Percentiles rank a stretch among this genome's conserved stretches.
Evolutionary conservation across 352 stramenopile species (phyloP).

Genomic region (Phytophthora sp.): DNA sequence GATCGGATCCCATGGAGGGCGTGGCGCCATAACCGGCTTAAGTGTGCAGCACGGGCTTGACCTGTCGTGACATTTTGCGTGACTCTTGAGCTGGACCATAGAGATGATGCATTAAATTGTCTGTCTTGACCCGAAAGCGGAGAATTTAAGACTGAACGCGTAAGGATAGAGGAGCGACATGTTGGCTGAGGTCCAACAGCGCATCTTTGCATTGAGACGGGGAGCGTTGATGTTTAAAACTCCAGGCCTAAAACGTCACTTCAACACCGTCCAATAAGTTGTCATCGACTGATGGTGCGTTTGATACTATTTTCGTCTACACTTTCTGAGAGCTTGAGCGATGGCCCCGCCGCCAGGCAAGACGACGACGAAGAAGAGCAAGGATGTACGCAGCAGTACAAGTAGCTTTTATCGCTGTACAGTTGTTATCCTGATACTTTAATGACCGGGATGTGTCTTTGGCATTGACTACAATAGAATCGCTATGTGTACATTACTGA

Average conservation of each 20-base stretch:
- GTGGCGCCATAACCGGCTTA: neutral
- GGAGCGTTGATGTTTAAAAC: neutral
- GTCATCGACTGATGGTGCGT: neutral
- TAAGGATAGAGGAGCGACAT: neutral
- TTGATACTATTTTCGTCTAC: conserved; percentile 21
- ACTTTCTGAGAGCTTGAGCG: neutral
- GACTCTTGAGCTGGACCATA: neutral
- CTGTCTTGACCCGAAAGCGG: neutral
- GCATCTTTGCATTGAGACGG: neutral
- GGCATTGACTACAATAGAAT: too few species aligned
- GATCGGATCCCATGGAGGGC: neutral
- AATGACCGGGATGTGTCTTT: neutral
- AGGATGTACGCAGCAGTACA: conserved; percentile 39
- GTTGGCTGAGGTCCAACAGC: neutral
- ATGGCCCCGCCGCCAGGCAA: conserved; percentile 14
- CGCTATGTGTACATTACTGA: conserved; percentile 84
- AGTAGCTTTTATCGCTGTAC: neutral
- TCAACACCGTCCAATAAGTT: too few species aligned
- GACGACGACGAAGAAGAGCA: conserved; percentile 36
- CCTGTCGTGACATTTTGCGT: neutral
- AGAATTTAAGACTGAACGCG: conserved; percentile 1
- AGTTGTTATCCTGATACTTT: neutral
- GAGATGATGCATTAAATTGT: neutral
- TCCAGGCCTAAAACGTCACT: neutral
- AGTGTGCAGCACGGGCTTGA: too few species aligned